Evolutionary conservation across 805 yeast species (phyloP).

Genomic region (Jamesozyma jinghongensis): DNA sequence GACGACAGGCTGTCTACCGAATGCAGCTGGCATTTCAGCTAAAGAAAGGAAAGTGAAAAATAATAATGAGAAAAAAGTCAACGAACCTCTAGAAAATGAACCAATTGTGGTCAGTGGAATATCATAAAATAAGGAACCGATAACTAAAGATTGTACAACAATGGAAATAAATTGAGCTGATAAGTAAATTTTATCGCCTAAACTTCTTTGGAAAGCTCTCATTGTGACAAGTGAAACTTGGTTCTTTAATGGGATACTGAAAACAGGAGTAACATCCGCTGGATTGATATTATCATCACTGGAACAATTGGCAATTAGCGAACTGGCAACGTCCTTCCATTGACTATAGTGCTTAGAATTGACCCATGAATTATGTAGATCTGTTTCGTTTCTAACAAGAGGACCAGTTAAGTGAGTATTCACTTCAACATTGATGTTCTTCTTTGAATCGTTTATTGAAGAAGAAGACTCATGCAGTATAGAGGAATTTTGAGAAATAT

Average conservation of each 20-base stretch:
- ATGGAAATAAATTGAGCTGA: conserved; percentile 36
- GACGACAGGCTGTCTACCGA: conserved; percentile 44
- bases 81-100: conserved; percentile 46
- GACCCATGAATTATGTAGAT: conserved; percentile 35
- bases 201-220: conserved; percentile 38
- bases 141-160: conserved; percentile 33
- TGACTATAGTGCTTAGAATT: conserved; percentile 20
- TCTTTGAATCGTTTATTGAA: too few relatives aligned
- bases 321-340: conserved; percentile 18
- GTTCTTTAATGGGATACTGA: conserved; percentile 18
- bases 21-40: conserved; percentile 42
- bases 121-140: conserved; percentile 45
- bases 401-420: too few relatives aligned
- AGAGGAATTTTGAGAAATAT: conserved; percentile 2
- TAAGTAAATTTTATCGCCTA: conserved; percentile 38
- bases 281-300: conserved; percentile 19
- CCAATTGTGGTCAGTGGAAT: conserved; percentile 36
- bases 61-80: conserved; percentile 41
- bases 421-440: too few relatives aligned
- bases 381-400: conserved; percentile 26
- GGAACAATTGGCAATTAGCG: conserved; percentile 27
- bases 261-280: conserved; percentile 23
- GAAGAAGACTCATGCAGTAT: conserved; percentile 19
- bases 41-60: conserved; percentile 51
- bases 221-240: conserved; percentile 39